Evolutionary conservation across 1,284 basidiomycete species (phyloP).

Genomic region (Sporisorium reilianum): DNA sequence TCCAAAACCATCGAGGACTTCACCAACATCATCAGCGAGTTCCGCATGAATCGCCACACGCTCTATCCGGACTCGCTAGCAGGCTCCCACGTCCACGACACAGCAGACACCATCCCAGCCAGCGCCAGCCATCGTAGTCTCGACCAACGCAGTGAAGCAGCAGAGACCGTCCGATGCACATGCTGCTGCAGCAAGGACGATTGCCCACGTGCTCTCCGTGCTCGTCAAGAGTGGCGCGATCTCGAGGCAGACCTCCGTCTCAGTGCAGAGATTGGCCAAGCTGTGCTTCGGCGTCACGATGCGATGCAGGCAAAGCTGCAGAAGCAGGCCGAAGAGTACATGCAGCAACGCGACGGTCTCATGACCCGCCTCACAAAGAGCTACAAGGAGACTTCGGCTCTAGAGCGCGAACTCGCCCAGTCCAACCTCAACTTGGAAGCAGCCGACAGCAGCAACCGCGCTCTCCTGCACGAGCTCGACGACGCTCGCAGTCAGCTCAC

Average conservation of each 20-base stretch:
- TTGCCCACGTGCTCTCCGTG: conserved; percentile 56
- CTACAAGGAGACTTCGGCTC: conserved; percentile 54
- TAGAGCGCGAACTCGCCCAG: conserved; percentile 80
- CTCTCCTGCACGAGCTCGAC: conserved; percentile 80
- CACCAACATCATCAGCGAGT: conserved; percentile 63
- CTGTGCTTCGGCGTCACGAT: conserved; percentile 86
- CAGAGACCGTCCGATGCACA: conserved; percentile 30
- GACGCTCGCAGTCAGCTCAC: conserved; percentile 79
- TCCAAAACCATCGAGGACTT: conserved; percentile 65
- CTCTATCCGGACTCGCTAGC: conserved; percentile 45
- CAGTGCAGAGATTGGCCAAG: conserved; percentile 87
- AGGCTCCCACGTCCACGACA: conserved; percentile 6
- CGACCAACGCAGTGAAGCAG: conserved; percentile 34
- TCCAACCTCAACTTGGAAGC: conserved; percentile 85
- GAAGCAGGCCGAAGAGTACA: conserved; percentile 66
- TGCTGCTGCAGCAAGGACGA: conserved; percentile 64
- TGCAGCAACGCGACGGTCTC: conserved; percentile 59
- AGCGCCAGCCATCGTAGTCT: conserved; percentile 39
- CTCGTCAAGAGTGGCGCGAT: conserved; percentile 63
- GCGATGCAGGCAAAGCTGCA: conserved; percentile 78
- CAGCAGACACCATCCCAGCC: conserved; percentile 9
- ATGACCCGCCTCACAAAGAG: conserved; percentile 57
- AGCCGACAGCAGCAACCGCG: conserved; percentile 81
- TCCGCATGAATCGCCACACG: conserved; percentile 54
- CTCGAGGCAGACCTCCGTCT: conserved; percentile 66